phyloP scores from a whole-genome alignment of 805 yeast genomes.

The Wickerhamiella azymoides region DNA sequence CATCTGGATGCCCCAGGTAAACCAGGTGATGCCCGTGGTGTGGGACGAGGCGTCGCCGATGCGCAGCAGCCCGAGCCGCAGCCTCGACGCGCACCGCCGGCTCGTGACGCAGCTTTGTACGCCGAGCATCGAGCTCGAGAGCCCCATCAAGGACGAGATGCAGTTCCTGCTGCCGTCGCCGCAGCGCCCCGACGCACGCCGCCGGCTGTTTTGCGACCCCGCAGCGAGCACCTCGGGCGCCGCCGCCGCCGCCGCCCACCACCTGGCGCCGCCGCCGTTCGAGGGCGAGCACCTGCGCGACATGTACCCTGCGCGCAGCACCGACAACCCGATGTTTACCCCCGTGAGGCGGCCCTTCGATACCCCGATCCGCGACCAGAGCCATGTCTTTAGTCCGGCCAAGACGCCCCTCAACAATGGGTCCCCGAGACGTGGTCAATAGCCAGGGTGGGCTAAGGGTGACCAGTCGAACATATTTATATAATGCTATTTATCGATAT shows the following conservation, averaged over 20 bases:
- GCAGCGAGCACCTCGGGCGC: not conserved
- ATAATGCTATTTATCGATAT: not conserved
- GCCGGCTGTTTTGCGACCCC: conserved; percentile 9
- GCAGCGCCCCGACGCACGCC: conserved; percentile 6
- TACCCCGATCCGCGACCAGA: conserved; percentile 21
- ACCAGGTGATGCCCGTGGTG: conserved; percentile 4
- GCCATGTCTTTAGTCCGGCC: conserved; percentile 19
- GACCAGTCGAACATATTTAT: not conserved
- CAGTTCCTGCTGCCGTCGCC: conserved; percentile 21
- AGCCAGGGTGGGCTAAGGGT: no score
- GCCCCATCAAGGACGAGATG: not conserved
- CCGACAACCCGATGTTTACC: conserved; percentile 28
- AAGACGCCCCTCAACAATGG: conserved; percentile 13
- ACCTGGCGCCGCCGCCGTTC: not conserved
- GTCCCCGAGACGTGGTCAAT: conserved; percentile 12
- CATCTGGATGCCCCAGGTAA: conserved; percentile 9
- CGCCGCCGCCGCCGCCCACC: not conserved
- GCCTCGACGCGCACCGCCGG: conserved; percentile 20
- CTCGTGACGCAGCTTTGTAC: conserved; percentile 18
- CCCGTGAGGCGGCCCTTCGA: conserved; percentile 20
- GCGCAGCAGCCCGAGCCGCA: conserved; percentile 13
- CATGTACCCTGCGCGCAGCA: conserved; percentile 30
- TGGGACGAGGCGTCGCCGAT: conserved; percentile 7
- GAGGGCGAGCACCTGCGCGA: conserved; percentile 6
- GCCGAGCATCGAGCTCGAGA: conserved; percentile 12